Evolutionary conservation across 2,329 filamentous ascomycete genomes (phyloP), one percentile per base, ranked within the genome.

Genomic region (Aspergillus melleus): DNA sequence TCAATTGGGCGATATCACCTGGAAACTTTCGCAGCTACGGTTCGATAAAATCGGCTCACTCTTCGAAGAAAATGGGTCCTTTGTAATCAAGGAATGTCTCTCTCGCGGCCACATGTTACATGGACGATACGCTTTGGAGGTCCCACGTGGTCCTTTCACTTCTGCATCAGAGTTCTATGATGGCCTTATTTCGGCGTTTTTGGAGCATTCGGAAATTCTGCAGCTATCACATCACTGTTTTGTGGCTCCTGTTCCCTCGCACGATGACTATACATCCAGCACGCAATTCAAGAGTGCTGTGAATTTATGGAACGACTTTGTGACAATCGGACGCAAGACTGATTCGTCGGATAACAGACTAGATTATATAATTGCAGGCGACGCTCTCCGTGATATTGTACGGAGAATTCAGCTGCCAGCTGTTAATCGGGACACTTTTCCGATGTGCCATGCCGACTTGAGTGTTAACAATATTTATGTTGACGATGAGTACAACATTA

Each of bases 391-490:
- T 20, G 62, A 67, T 6, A 62, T 70, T 16, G 16, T 58, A 49
- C 46, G 19, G 10, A 54, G 22, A 30, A 47, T 60, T 39, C 26
- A 55, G 39, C 54, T 60, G 8, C 32, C 54, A 42, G 14, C 39
- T 19, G 6, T 55, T 19, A 49, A 55, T 29, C 19, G 20, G 4
- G 52, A 32, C 42, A 58, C 55, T 3, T 66, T 68, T 52, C 60
- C 67, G 5, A 55, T 72, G 5, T 66, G 61, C 19, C 68, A 73
- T 42, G 60, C 74, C 22, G 77, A 80, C 60, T 60, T 79, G 20
- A 76, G 78, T 49, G 65, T 69, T 51, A 75, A 75, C 58, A 80
- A 81, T 57, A 72, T 75, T 44, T 74, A 68, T 47, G 67, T 76
- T 26, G 71, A 76, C 51, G 56, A 71, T 19, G 59, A 74, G 30